Evolutionary conservation across 106 monocot genomes (phyloP), one percentile per base, ranked within the genome.

Genomic region (Dendrobium huoshanense): DNA sequence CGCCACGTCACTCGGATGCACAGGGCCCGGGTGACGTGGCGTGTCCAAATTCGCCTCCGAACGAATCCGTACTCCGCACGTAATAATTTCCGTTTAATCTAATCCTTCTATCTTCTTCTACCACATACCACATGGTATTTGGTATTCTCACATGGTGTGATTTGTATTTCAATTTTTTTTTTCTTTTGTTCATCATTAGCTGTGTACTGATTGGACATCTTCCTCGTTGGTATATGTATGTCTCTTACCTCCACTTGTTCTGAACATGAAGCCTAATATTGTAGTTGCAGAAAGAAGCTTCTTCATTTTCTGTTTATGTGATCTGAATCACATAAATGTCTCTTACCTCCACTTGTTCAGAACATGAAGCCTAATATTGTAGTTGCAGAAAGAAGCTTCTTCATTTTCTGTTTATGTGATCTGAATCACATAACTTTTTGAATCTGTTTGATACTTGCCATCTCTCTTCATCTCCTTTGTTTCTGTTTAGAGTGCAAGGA

Each of bases 61-160:
- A 29, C 29, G 29, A 29, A 29, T 29, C 29, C 29, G 29, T 0
- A 29, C 1, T 0, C 29, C 29, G 29, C 29, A 29, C 29, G 29
- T 29, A 29, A 29, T 29, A 29, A 29, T 29, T 29, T 0, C 1
- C 29, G 1, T 73, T 73, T 73, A 73, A 41, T 73, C 41, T 73
- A 42, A 41, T 73, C 17, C 20, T 41, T 41, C 10, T 40, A 73
- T 42, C 41, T 73, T 68, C 22, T 6, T 68, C 16, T 41, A 18
- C 73, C 73, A 73, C 42, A 73, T 41, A 18, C 73, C 73, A 73
- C 42, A 73, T 73, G 73, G 73, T 42, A 9, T 40, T 42, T 73
- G 73, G 42, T 41, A 17, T 40, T 73, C 73, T 73, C 73, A 73
- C 73, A 42, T 73, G 73, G 5, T 73, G 1, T 73, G 15, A 33